These are phyloP conservation scores for Lactarius psammicola DNA, from an alignment of 768 basidiomycete genomes.

Conservation along the genomic window DNA sequence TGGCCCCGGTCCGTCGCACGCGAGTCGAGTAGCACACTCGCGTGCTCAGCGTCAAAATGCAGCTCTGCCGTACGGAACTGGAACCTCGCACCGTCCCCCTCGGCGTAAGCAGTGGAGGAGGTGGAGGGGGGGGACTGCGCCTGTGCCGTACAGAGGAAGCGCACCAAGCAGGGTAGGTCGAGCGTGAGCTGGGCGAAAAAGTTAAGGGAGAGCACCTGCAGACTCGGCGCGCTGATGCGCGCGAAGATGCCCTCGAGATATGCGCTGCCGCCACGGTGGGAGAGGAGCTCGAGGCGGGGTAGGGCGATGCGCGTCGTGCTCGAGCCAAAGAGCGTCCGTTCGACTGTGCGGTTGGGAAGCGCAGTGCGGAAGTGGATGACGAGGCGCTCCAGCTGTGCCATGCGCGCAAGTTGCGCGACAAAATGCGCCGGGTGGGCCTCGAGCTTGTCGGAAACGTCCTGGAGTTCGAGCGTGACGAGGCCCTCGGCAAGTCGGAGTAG, in stretches of 20 bases:
- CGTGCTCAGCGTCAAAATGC: no score
- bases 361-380: not conserved
- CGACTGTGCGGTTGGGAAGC: not conserved
- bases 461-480: not conserved
- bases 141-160: no score
- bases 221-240: not conserved
- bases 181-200: constrained; percentile 12
- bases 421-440: not conserved
- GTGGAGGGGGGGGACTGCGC: no score
- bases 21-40: no score
- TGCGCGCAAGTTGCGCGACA: not conserved
- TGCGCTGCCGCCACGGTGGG: not conserved
- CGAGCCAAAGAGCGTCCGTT: not conserved
- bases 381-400: constrained; percentile 4
- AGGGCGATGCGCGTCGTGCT: not conserved
- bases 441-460: not conserved
- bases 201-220: not conserved
- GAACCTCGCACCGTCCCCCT: no score
- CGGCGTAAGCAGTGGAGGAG: no score
- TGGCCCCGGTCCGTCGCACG: no score
- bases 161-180: not conserved
- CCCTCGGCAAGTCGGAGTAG: not conserved
- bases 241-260: constrained; percentile 2
- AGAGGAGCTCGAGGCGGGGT: not conserved
- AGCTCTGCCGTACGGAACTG: no score